A percentile compares a stretch with the other conserved stretches of the same genome.
These are phyloP conservation scores for Fusarium oligoseptatum DNA, from an alignment of 2,329 filamentous ascomycete genomes.

Conservation along the genomic window DNA sequence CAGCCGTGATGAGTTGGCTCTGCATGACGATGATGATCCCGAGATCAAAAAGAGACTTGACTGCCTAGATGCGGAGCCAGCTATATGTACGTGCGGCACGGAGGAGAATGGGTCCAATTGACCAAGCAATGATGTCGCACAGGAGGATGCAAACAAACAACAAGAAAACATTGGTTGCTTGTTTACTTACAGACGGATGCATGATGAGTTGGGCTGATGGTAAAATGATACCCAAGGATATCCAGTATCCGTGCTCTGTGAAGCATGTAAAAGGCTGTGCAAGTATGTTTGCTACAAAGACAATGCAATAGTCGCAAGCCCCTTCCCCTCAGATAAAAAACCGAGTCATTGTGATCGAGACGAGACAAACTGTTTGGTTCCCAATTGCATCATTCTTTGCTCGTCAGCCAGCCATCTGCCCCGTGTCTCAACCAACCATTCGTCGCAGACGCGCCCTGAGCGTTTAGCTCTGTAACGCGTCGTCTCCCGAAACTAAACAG, in stretches of 20 bases:
- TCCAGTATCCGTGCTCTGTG: background rate
- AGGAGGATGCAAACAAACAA: slow-evolving; percentile 23
- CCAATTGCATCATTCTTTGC: slow-evolving; percentile 15
- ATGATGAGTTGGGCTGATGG: slow-evolving; percentile 35
- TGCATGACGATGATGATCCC: slow-evolving; percentile 10
- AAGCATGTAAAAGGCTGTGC: background rate
- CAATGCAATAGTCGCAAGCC: background rate
- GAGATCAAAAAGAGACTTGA: background rate
- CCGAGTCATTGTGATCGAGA: background rate
- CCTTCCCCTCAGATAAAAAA: background rate
- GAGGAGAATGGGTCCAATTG: background rate
- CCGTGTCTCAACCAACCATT: slow-evolving; percentile 24
- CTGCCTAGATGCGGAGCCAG: too few species aligned
- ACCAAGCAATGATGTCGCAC: background rate
- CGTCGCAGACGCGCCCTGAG: slow-evolving; percentile 20
- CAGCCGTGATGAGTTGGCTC: slow-evolving; percentile 12
- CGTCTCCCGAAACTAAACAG: slow-evolving; percentile 30
- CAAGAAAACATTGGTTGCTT: slow-evolving; percentile 31
- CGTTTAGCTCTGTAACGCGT: slow-evolving; percentile 29
- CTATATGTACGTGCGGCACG: background rate
- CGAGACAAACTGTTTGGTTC: background rate
- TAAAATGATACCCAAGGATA: slow-evolving; percentile 8
- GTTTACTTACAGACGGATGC: slow-evolving; percentile 34
- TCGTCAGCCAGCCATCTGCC: slow-evolving; percentile 26
- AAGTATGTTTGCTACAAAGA: background rate